These are phyloP conservation scores for Fraxinus sp. DNA, from an alignment of 305 asterid genomes.

Conservation along the genomic window DNA sequence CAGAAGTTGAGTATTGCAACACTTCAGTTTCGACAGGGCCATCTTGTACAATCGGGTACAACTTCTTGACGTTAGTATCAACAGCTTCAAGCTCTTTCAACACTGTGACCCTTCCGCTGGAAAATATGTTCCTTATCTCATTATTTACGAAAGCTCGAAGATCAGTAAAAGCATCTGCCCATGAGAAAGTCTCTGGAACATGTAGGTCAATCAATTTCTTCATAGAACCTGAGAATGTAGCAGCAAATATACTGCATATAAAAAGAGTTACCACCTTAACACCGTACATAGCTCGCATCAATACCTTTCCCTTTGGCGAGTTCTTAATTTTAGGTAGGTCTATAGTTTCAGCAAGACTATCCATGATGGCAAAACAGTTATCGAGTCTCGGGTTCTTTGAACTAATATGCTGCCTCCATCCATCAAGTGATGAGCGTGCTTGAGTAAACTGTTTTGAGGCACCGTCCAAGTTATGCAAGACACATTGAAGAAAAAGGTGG, in stretches of 20 bases:
- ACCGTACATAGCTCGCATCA: constrained; percentile 88
- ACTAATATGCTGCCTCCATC: constrained; percentile 68
- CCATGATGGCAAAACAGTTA: constrained; percentile 66
- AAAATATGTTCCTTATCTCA: constrained; percentile 50
- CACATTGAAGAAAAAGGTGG: constrained; percentile 64
- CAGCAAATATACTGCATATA: constrained; percentile 61
- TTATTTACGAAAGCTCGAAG: constrained; percentile 54
- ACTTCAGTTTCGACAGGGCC: constrained; percentile 45
- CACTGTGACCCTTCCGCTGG: constrained; percentile 47
- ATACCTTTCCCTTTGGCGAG: constrained; percentile 73
- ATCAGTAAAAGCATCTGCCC: constrained; percentile 62
- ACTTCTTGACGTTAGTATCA: constrained; percentile 54
- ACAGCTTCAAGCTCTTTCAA: constrained; percentile 81
- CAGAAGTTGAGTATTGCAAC: constrained; percentile 30
- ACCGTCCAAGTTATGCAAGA: constrained; percentile 47
- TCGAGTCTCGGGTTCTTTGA: constrained; percentile 66
- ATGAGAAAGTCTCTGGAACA: constrained; percentile 43
- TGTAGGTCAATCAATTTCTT: constrained; percentile 54
- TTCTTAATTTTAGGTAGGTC: constrained; percentile 81
- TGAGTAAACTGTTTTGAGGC: constrained; percentile 49
- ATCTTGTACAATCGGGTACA: constrained; percentile 58
- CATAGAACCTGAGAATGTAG: constrained; percentile 68
- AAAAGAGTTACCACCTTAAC: constrained; percentile 65
- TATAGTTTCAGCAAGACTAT: constrained; percentile 53
- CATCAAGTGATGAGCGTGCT: constrained; percentile 67